Percentiles rank a stretch among this genome's conserved stretches.
phyloP scores from a whole-genome alignment of 2,329 filamentous ascomycete genomes.

The Escovopsis sp. region DNA sequence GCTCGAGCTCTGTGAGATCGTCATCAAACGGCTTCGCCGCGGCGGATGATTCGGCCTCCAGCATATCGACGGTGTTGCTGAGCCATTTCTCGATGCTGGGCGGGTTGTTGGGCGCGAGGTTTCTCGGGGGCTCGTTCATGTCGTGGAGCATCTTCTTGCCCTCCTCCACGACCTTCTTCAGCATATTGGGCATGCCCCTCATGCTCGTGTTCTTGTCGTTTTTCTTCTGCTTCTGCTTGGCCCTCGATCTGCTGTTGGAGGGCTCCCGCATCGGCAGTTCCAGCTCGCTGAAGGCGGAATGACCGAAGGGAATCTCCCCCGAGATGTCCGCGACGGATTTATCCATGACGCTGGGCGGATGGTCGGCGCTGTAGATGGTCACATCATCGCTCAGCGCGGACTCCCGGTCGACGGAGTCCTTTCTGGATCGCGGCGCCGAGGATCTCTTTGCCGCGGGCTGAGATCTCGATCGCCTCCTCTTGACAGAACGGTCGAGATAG shows the following conservation, averaged over 20 bases:
- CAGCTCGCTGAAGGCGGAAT: constrained; percentile 51
- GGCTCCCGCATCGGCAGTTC: constrained; percentile 38
- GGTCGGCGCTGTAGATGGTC: constrained; percentile 12
- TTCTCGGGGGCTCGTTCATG: constrained; percentile 39
- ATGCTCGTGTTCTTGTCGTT: constrained; percentile 41
- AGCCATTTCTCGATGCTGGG: constrained; percentile 53
- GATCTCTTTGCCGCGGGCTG: constrained; percentile 15
- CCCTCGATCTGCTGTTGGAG: constrained; percentile 26
- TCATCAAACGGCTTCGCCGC: constrained; percentile 2
- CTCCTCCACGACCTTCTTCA: constrained; percentile 50
- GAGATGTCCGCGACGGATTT: constrained; percentile 42
- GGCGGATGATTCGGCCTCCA: constrained; percentile 20
- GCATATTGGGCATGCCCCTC: constrained; percentile 44
- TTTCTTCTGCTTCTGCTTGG: constrained; percentile 27
- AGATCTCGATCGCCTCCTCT: constrained; percentile 15
- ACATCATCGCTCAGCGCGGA: constrained; percentile 17
- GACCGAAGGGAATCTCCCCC: constrained; percentile 46
- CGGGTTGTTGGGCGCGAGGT: constrained; percentile 37
- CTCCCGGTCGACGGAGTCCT: constrained; percentile 13
- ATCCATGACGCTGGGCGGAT: constrained; percentile 21
- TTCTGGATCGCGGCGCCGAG: constrained; percentile 7
- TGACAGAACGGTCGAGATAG: constrained; percentile 25
- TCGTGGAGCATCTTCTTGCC: constrained; percentile 52
- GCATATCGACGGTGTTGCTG: constrained; percentile 46
- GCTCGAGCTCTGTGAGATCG: background rate